Percentiles rank a stretch among this genome's conserved stretches.
Conservation (phyloP, 1,139 yeast genomes). For the Taiozyma sp. region DNA sequence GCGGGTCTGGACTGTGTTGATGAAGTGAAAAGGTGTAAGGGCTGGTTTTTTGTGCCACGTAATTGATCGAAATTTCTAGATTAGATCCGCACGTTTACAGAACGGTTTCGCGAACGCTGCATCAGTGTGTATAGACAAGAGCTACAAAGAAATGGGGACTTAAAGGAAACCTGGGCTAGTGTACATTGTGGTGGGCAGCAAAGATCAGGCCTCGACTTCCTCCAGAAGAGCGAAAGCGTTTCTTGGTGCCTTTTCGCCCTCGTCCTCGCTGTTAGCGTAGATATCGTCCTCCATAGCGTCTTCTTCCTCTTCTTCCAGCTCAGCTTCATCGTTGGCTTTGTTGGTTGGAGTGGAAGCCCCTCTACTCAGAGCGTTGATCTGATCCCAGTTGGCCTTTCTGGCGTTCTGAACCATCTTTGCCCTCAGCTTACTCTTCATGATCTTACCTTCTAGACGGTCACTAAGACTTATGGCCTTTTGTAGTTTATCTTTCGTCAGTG, state of each 20-base stretch:
- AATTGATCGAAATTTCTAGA: not conserved
- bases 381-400: slow-evolving; percentile 72
- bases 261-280: slow-evolving; percentile 14
- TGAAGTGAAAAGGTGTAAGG: not conserved
- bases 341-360: slow-evolving; percentile 4
- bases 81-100: not conserved
- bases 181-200: not conserved
- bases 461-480: slow-evolving; percentile 49
- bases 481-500: slow-evolving; percentile 32
- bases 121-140: too few species aligned
- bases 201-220: slow-evolving; percentile 45
- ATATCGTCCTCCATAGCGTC: slow-evolving; percentile 26
- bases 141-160: too few species aligned
- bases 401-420: slow-evolving; percentile 57
- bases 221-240: slow-evolving; percentile 44
- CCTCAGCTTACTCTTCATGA: slow-evolving; percentile 58
- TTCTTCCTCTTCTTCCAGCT: slow-evolving; percentile 17
- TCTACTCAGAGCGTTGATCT: slow-evolving; percentile 46
- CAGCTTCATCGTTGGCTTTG: slow-evolving; percentile 4
- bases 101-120: not conserved
- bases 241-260: slow-evolving; percentile 15
- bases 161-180: too few species aligned
- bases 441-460: slow-evolving; percentile 56
- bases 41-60: not conserved
- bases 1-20: not conserved